Conservation (phyloP, 768 basidiomycete species). For the Suillus plorans region DNA sequence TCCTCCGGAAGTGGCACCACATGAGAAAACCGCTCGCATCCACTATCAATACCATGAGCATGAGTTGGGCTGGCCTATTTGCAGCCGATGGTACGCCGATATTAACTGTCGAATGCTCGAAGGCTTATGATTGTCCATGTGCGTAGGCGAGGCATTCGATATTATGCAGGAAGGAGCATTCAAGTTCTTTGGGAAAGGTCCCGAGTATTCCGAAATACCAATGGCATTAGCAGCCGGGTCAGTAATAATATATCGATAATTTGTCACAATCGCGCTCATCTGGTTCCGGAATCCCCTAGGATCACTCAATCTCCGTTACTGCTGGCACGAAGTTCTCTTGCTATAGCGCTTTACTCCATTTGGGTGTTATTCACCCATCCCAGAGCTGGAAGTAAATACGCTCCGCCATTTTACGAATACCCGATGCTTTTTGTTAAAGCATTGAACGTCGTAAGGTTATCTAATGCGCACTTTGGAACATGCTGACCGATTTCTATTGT, state of each 20-base stretch:
- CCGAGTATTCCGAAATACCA: background rate
- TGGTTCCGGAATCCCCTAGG: background rate
- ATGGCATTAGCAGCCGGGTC: background rate
- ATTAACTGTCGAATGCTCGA: background rate
- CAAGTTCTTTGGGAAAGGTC: background rate
- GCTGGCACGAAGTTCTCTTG: background rate
- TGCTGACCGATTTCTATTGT: too few relatives aligned
- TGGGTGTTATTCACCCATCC: background rate
- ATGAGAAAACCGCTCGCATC: constrained; percentile 72
- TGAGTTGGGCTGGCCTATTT: constrained; percentile 88
- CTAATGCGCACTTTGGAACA: background rate
- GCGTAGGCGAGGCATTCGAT: background rate
- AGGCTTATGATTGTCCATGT: background rate
- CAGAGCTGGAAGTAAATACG: background rate
- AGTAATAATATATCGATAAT: background rate
- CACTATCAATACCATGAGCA: constrained; percentile 84
- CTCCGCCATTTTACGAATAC: background rate
- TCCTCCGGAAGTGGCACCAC: constrained; percentile 77
- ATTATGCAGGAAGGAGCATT: background rate
- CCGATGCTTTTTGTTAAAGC: background rate
- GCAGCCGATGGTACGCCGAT: constrained; percentile 74
- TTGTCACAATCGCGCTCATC: background rate
- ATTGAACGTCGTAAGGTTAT: background rate
- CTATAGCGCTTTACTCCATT: background rate
- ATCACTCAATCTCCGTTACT: background rate